Conservation (phyloP, 2,329 filamentous ascomycete genomes). For the Immersiporthe knoxdaviesiana region DNA sequence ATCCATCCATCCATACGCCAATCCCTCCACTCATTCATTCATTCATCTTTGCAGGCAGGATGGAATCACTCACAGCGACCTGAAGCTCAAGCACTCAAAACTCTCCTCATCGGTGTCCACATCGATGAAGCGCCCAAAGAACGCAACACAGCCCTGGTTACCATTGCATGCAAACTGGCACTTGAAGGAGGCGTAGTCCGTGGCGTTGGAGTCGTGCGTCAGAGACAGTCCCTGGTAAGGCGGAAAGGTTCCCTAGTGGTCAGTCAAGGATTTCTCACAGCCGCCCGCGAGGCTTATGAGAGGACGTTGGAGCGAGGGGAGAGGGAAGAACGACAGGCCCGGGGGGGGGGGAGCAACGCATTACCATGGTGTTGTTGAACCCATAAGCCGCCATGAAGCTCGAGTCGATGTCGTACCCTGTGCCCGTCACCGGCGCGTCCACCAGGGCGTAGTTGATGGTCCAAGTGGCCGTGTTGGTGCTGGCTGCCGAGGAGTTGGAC, state of each 20-base stretch:
- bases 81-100: conserved; percentile 30
- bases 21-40: no score
- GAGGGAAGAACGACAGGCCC: no score
- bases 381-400: conserved; percentile 18
- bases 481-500: conserved; percentile 10
- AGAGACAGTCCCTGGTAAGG: conserved; percentile 27
- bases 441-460: conserved; percentile 20
- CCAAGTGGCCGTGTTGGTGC: conserved; percentile 2
- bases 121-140: conserved; percentile 35
- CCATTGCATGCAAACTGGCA: conserved; percentile 39
- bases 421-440: conserved; percentile 10
- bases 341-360: neutral
- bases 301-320: no score
- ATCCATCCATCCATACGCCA: no score
- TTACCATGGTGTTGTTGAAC: conserved; percentile 27
- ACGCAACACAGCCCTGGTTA: conserved; percentile 33
- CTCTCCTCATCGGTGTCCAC: conserved; percentile 23
- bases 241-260: neutral
- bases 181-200: conserved; percentile 36
- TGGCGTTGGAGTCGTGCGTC: conserved; percentile 24
- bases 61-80: conserved; percentile 23
- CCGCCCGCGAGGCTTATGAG: neutral
- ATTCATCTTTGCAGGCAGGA: neutral
- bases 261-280: neutral
- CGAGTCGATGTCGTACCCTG: conserved; percentile 26